Conservation (phyloP, 164 flowering plant genomes). For the Cinnamomum chago region DNA sequence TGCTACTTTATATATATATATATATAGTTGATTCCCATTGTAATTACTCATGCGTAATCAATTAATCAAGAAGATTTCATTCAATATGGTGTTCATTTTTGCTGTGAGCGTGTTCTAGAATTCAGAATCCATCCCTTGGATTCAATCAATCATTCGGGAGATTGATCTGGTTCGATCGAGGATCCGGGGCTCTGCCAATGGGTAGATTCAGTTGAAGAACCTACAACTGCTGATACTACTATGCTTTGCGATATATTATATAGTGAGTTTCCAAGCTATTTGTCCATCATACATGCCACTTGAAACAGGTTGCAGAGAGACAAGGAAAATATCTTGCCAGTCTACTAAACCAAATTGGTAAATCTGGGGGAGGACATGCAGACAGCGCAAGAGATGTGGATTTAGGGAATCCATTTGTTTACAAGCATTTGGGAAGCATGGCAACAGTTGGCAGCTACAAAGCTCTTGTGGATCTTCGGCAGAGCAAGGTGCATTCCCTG, state of each 20-base stretch:
- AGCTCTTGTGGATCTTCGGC: conserved; percentile 94
- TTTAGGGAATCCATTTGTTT: conserved; percentile 69
- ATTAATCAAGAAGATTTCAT: no score
- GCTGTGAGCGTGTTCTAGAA: no score
- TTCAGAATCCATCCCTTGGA: no score
- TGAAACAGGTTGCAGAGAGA: conserved; percentile 84
- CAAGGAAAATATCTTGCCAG: conserved; percentile 79
- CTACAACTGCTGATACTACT: no score
- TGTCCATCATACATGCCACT: not conserved
- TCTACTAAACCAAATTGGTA: conserved; percentile 62
- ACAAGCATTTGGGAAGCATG: conserved; percentile 95
- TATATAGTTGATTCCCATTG: no score
- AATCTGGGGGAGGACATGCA: conserved; percentile 75
- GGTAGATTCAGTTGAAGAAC: no score
- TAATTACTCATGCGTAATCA: no score
- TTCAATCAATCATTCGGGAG: no score
- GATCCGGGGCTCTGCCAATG: no score
- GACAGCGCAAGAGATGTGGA: conserved; percentile 46
- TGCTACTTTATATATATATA: no score
- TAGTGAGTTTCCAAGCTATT: not conserved
- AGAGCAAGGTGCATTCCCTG: conserved; percentile 61
- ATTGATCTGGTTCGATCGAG: no score
- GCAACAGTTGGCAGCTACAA: conserved; percentile 91
- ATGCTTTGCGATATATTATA: not conserved
- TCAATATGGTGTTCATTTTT: no score